Evolutionary conservation across 169 alveolate species (phyloP).

Genomic region (Plasmodium chabaudi): DNA sequence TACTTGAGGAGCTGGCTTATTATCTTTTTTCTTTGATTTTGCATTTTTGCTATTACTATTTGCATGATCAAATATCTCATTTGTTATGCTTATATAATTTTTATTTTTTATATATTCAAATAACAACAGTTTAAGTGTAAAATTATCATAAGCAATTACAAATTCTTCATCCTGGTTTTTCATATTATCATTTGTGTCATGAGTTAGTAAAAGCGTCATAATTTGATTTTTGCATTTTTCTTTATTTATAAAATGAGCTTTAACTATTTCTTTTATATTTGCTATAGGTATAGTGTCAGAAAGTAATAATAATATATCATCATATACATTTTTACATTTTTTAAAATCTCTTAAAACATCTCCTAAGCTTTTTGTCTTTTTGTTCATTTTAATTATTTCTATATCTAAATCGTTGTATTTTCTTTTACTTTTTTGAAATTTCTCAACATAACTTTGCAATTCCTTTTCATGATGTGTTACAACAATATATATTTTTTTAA

Average conservation of each 20-base stretch:
- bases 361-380: slow-evolving; percentile 67
- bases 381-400: slow-evolving; percentile 64
- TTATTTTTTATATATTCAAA: slow-evolving; percentile 53
- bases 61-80: slow-evolving; percentile 41
- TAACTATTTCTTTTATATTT: slow-evolving; percentile 60
- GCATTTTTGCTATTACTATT: slow-evolving; percentile 9
- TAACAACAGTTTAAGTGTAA: slow-evolving; percentile 46
- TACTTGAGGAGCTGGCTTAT: not conserved
- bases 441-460: slow-evolving; percentile 35
- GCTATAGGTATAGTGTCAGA: slow-evolving; percentile 74
- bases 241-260: slow-evolving; percentile 70
- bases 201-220: slow-evolving; percentile 60
- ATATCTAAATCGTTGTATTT: slow-evolving; percentile 60
- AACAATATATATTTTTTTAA: slow-evolving; percentile 56
- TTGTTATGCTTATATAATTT: slow-evolving; percentile 44
- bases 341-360: slow-evolving; percentile 73
- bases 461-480: slow-evolving; percentile 76
- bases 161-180: slow-evolving; percentile 52
- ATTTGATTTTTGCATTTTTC: slow-evolving; percentile 73
- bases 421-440: slow-evolving; percentile 62
- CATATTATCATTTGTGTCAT: slow-evolving; percentile 19
- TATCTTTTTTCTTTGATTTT: not conserved
- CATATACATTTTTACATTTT: slow-evolving; percentile 55
- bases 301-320: slow-evolving; percentile 55
- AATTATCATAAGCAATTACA: slow-evolving; percentile 66